Percentiles rank a stretch among this genome's conserved stretches.
Evolutionary conservation across 495 filamentous ascomycete species (phyloP).

Genomic region (Aspergillus biplanus): DNA sequence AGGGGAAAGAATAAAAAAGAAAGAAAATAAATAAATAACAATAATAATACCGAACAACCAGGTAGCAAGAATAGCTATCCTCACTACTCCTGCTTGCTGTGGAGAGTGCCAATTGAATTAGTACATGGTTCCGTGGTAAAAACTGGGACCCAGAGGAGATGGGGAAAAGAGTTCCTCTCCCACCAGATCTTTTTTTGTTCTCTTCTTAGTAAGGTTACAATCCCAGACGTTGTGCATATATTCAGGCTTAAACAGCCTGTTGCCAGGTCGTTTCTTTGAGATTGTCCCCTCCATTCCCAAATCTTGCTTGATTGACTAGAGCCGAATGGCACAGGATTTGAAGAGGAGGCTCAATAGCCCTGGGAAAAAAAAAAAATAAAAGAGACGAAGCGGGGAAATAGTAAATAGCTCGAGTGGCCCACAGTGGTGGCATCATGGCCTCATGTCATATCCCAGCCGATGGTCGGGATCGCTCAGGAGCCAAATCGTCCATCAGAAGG

Average conservation of each 20-base stretch:
- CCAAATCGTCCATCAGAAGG: not conserved
- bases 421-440: slow-evolving; percentile 6
- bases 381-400: slow-evolving; percentile 14
- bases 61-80: not conserved
- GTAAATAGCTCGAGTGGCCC: slow-evolving; percentile 3
- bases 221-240: not conserved
- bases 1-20: slow-evolving; percentile 4
- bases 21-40: not conserved
- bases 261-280: not conserved
- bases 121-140: slow-evolving; percentile 12
- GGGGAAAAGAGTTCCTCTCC: slow-evolving; percentile 6
- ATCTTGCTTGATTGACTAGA: not conserved
- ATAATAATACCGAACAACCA: slow-evolving; percentile 3
- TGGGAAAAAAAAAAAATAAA: not conserved
- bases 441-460: not conserved
- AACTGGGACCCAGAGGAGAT: slow-evolving; percentile 17
- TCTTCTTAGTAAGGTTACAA: not conserved
- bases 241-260: not conserved
- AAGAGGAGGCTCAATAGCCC: not conserved
- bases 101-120: slow-evolving; percentile 13
- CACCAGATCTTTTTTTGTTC: slow-evolving; percentile 3
- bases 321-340: not conserved
- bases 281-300: not conserved
- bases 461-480: not conserved
- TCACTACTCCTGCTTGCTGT: not conserved